Evolutionary conservation across 2,329 filamentous ascomycete species (phyloP).

Genomic region (Aspergillus cejpii): DNA sequence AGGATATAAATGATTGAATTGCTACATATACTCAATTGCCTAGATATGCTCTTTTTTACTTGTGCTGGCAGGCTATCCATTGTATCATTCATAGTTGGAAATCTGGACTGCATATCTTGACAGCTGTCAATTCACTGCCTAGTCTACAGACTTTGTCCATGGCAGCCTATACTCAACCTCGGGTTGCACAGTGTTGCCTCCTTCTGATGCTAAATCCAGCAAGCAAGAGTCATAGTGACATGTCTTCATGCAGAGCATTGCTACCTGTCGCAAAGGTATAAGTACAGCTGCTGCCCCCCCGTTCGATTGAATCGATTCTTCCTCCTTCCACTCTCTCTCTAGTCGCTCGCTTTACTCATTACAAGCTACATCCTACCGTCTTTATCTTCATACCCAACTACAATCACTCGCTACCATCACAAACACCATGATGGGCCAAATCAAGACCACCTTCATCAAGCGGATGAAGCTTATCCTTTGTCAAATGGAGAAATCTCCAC

Average conservation of each 20-base stretch:
- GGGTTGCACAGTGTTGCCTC: too few species aligned
- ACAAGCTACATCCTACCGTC: background rate
- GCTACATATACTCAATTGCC: background rate
- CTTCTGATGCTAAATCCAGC: too few species aligned
- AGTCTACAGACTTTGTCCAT: too few species aligned
- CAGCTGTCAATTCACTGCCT: too few species aligned
- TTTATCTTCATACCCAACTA: background rate
- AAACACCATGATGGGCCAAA: background rate
- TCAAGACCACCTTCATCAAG: background rate
- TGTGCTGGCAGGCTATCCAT: too few species aligned
- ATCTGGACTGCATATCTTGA: too few species aligned
- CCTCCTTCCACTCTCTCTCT: background rate
- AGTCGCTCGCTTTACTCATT: background rate
- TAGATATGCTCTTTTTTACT: background rate
- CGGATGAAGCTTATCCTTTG: background rate
- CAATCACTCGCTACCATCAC: background rate
- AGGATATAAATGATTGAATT: background rate
- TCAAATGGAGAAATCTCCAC: background rate
- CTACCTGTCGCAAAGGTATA: background rate
- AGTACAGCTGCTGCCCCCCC: too few species aligned
- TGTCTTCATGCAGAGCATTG: background rate
- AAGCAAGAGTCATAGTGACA: too few species aligned
- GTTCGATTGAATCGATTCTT: background rate
- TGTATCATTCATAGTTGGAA: too few species aligned
- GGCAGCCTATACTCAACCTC: too few species aligned